phyloP scores from a whole-genome alignment of 1,284 basidiomycete genomes.

The Laetiporus sulphureus region DNA sequence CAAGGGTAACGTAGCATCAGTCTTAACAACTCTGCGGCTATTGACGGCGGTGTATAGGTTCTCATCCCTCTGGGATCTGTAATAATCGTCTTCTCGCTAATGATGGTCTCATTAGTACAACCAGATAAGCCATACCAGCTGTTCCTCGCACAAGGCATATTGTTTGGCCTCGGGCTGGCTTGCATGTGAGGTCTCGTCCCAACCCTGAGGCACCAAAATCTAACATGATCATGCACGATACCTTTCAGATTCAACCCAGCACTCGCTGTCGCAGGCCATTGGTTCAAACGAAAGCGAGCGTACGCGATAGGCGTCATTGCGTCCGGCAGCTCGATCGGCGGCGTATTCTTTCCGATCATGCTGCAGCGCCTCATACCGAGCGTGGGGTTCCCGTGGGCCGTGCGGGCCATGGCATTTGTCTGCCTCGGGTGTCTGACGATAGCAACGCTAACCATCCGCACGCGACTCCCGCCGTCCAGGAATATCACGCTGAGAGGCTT shows the following conservation, averaged over 20 bases:
- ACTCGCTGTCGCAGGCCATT: constrained; percentile 39
- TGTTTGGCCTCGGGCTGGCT: constrained; percentile 28
- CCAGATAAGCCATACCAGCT: constrained; percentile 28
- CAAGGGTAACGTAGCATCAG: constrained; percentile 11
- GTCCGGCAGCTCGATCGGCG: constrained; percentile 37
- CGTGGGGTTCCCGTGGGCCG: constrained; percentile 57
- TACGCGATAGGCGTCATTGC: constrained; percentile 45
- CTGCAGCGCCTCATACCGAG: constrained; percentile 46
- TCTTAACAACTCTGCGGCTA: too few species aligned
- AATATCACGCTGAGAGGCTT: constrained; percentile 30
- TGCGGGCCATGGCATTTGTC: constrained; percentile 30
- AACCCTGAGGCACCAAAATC: background rate
- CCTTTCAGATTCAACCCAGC: constrained; percentile 36
- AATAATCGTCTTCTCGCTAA: constrained; percentile 26
- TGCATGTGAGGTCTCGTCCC: constrained; percentile 21
- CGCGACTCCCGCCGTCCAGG: constrained; percentile 27
- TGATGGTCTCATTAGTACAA: constrained; percentile 29
- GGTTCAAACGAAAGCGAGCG: constrained; percentile 39
- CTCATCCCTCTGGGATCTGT: constrained; percentile 27
- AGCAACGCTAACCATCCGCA: constrained; percentile 31
- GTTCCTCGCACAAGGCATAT: constrained; percentile 30
- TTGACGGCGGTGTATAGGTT: too few species aligned
- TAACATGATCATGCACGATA: constrained; percentile 11
- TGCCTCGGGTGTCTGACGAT: constrained; percentile 24
- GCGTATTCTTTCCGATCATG: constrained; percentile 58